Base-by-base conservation (phyloP, 371 early-diverging fungal genomes). In the Rhizopus stolonifer region DNA sequence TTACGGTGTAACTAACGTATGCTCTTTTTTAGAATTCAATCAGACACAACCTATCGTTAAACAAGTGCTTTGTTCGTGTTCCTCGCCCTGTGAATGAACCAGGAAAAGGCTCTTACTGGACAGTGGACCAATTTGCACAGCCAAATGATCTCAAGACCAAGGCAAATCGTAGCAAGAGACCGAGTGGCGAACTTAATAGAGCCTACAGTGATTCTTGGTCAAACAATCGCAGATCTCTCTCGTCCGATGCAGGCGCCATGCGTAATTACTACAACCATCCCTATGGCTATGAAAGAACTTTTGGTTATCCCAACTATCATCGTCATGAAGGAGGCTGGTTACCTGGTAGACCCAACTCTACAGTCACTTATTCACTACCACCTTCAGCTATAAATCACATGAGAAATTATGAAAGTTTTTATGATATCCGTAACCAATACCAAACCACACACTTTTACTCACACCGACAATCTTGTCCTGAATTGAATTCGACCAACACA, bases 41-140 rank as follows among this genome's bases (percentile, higher is more conserved):
- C 44, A 88, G 99, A 34, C 99, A 99, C 79, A 99, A 99, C 63
- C 80, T 99, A 21, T 93, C 95, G 8, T 77, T 98, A 25, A 98
- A 97, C 69, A 92, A 91, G 62, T 77, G 86, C 33, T 98, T 98
- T 68, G 80, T 90, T 54, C 86, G 92, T 38, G 87, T 93, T 4
- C 94, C 96, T 18, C 81, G 96, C 46, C 87, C 91, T 2, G 75
- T 83, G 54, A 84, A 89, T 58, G 92, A 94, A 65, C 91, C 90
- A 6, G 99, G 99, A 21, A 99, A 99, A 70, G 99, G 99, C 8
- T 84, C 93, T 15, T 97, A 90, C 64, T 98, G 98, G 99, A 85
- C 86, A 3, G 76, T 92, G 6, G 89, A 92, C 54, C 67, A 69
- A 33, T 60, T 54, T 46, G 69, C 69, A 17, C 61, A 60, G 9